These are phyloP conservation scores for Chlorella sp. DNA, from an alignment of 139 green algal species.

Conservation along the genomic window DNA sequence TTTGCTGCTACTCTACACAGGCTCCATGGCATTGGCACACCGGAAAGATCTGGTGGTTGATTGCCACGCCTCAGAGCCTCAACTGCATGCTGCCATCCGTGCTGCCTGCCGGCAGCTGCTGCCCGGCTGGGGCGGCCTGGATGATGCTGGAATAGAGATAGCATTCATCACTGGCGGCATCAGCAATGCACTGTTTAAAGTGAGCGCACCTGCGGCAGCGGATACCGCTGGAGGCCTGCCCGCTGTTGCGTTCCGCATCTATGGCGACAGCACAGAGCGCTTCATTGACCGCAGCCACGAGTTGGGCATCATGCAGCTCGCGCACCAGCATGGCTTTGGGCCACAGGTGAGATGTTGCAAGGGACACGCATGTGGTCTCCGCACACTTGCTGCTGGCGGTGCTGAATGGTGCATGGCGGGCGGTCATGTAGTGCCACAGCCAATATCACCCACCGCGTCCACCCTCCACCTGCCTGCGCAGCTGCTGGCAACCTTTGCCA, in stretches of 20 bases:
- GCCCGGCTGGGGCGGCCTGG: slow-evolving; percentile 39
- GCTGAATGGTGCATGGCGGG: not conserved
- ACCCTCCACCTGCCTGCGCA: slow-evolving; percentile 26
- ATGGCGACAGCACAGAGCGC: slow-evolving; percentile 88
- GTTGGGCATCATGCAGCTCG: slow-evolving; percentile 54
- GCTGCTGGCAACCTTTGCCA: slow-evolving; percentile 81
- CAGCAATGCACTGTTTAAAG: slow-evolving; percentile 84
- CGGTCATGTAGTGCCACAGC: too few relatives aligned
- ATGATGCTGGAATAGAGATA: slow-evolving; percentile 30
- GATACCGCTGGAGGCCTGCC: not conserved
- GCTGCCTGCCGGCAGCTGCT: slow-evolving; percentile 39
- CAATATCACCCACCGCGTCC: too few relatives aligned
- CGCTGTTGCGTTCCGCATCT: slow-evolving; percentile 85
- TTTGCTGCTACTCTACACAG: too few relatives aligned
- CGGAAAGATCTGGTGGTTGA: not conserved
- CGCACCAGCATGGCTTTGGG: slow-evolving; percentile 80
- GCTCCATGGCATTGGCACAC: too few relatives aligned
- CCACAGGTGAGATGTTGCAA: slow-evolving; percentile 52
- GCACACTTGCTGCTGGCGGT: not conserved
- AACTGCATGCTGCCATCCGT: not conserved
- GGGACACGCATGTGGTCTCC: not conserved
- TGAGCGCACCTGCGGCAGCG: slow-evolving; percentile 31
- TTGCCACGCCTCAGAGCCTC: not conserved
- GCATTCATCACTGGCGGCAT: slow-evolving; percentile 81
- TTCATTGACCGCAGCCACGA: slow-evolving; percentile 85